phyloP scores from a whole-genome alignment of 148 eudicot species.

The Tetragonia tetragonoides region DNA sequence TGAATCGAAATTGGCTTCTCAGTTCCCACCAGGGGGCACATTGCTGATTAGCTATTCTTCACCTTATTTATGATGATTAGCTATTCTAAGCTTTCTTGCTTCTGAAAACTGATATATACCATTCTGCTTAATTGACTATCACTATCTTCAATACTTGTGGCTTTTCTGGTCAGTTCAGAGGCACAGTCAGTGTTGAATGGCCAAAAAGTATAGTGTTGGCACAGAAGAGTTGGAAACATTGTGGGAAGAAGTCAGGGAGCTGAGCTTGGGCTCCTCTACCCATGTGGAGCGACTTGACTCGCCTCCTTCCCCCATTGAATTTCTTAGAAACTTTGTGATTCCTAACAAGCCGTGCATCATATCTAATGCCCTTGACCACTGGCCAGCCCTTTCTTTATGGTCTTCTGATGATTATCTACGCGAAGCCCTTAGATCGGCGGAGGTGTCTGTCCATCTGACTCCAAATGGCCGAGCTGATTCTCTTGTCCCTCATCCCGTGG shows the following conservation, averaged over 20 bases:
- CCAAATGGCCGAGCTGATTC: conserved; percentile 89
- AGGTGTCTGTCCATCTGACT: conserved; percentile 82
- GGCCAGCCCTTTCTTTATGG: conserved; percentile 85
- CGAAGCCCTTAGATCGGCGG: conserved; percentile 44
- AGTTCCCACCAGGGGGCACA: background rate
- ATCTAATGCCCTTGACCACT: conserved; percentile 72
- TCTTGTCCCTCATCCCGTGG: conserved; percentile 50
- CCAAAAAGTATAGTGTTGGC: conserved; percentile 11
- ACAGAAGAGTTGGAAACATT: conserved; percentile 37
- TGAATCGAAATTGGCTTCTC: background rate
- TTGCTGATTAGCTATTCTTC: background rate
- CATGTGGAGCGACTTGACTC: conserved; percentile 52
- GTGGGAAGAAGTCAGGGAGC: conserved; percentile 83
- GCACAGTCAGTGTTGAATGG: conserved; percentile 17
- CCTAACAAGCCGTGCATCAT: conserved; percentile 88
- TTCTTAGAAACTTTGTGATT: conserved; percentile 70
- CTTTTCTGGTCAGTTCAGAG: conserved; percentile 6
- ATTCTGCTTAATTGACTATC: background rate
- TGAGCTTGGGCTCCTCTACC: conserved; percentile 59
- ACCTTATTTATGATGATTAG: background rate
- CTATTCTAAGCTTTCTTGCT: background rate
- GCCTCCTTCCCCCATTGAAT: conserved; percentile 76
- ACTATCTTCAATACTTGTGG: background rate
- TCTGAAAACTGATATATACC: background rate
- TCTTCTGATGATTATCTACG: conserved; percentile 59